phyloP scores from a whole-genome alignment of 208 protist genomes.

The Leishmania tropica region DNA sequence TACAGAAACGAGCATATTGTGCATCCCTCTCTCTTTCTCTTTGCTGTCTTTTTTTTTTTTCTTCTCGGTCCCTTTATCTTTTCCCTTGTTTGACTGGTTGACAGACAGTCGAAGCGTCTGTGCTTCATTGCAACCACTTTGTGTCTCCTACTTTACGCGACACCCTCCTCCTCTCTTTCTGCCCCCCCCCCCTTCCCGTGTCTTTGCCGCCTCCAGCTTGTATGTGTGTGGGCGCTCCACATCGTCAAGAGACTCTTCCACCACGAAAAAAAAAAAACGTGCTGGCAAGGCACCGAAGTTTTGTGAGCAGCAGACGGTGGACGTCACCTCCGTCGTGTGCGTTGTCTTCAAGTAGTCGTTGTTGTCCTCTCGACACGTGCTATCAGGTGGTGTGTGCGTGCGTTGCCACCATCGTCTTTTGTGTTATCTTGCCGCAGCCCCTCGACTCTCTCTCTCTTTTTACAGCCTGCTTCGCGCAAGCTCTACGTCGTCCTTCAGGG shows the following conservation, averaged over 20 bases:
- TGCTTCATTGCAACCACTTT: not conserved
- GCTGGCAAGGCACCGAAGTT: not conserved
- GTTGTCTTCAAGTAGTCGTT: not conserved
- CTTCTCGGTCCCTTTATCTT: not conserved
- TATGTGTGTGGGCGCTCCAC: not conserved
- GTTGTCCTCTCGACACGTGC: not conserved
- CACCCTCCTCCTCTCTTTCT: not conserved
- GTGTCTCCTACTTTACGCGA: not conserved
- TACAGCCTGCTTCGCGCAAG: not conserved
- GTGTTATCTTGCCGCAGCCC: not conserved
- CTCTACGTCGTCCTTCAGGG: not conserved
- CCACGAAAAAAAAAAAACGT: not conserved
- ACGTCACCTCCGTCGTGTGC: not conserved
- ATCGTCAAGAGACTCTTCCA: not conserved
- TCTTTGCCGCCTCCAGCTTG: not conserved
- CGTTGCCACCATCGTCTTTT: not conserved
- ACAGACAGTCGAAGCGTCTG: not conserved
- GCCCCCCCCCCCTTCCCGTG: not conserved
- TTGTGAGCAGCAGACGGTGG: not conserved
- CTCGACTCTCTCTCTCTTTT: not conserved
- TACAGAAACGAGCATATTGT: not conserved
- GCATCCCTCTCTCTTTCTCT: not conserved
- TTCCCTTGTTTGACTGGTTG: not conserved
- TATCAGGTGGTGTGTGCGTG: not conserved
- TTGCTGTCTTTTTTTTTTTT: not conserved